A percentile compares a stretch with the other conserved stretches of the same genome.
phyloP scores from a whole-genome alignment of 139 green algal species.

The Chlamydomonas sphaeroides region DNA sequence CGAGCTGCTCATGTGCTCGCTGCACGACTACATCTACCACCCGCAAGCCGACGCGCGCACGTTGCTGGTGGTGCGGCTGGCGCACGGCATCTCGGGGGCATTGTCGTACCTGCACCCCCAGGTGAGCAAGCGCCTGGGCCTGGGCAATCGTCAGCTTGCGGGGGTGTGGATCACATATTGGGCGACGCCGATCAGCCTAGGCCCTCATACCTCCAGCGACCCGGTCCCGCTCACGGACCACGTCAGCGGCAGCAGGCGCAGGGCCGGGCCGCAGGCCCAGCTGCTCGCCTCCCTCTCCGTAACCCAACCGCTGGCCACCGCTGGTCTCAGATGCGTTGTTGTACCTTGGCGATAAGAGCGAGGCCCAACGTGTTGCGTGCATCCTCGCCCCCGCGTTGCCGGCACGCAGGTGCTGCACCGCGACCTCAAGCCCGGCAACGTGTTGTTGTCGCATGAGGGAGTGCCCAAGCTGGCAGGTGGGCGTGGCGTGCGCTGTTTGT shows the following conservation, averaged over 20 bases:
- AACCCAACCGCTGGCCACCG: too few species aligned
- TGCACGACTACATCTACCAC: conserved; percentile 36
- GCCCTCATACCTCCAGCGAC: too few species aligned
- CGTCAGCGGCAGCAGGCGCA: too few species aligned
- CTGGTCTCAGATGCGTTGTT: too few species aligned
- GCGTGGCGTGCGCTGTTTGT: neutral
- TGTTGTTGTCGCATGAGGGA: conserved; percentile 65
- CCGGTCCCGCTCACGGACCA: too few species aligned
- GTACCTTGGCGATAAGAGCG: too few species aligned
- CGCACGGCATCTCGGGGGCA: neutral
- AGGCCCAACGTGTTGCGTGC: too few species aligned
- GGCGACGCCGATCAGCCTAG: too few species aligned
- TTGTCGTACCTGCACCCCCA: conserved; percentile 5
- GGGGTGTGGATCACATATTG: too few species aligned
- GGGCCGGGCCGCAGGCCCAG: too few species aligned
- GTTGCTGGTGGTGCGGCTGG: neutral
- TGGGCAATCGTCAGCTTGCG: too few species aligned
- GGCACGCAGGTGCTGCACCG: conserved; percentile 16
- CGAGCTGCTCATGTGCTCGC: conserved; percentile 19
- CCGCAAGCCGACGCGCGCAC: neutral
- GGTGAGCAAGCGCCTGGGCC: neutral
- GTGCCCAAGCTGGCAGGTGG: conserved; percentile 56
- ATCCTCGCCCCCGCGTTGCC: neutral
- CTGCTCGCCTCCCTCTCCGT: too few species aligned
- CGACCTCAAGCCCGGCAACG: conserved; percentile 25